Conservation (phyloP, 2,329 filamentous ascomycete genomes). For the Fusarium newnesense region DNA sequence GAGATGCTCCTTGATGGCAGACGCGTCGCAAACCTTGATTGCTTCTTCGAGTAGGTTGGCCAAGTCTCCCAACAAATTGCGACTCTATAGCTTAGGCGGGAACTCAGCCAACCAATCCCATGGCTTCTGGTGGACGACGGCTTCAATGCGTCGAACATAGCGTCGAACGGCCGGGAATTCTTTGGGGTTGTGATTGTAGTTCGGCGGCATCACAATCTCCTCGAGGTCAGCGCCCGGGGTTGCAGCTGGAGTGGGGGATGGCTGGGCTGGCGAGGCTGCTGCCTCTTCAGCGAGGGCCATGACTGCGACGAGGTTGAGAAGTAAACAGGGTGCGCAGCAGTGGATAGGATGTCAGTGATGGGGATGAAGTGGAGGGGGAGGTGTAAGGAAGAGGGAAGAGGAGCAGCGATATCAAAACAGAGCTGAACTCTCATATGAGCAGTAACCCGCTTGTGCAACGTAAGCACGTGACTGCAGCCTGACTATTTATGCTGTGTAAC, state of each 20-base stretch:
- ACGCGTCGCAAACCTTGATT: background rate
- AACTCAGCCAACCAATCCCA: conserved; percentile 11
- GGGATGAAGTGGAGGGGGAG: background rate
- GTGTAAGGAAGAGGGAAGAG: background rate
- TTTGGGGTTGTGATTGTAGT: background rate
- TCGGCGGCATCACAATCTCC: background rate
- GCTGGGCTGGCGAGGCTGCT: no score
- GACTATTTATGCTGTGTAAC: background rate
- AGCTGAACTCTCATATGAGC: background rate
- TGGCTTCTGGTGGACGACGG: background rate
- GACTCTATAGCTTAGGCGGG: conserved; percentile 1
- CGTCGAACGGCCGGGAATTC: background rate
- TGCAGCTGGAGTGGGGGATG: background rate
- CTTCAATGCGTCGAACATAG: background rate
- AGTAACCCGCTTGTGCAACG: background rate
- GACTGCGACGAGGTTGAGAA: background rate
- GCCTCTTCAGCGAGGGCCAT: background rate
- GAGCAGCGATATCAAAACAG: background rate
- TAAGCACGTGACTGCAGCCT: background rate
- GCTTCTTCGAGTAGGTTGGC: conserved; percentile 4
- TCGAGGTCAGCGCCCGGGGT: background rate
- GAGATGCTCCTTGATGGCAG: background rate
- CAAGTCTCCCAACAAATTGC: background rate
- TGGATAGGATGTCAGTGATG: background rate
- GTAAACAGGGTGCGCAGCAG: rapidly evolving